These are phyloP conservation scores for Protomyces inundatus DNA, from an alignment of 1,139 yeast genomes.

Conservation along the genomic window DNA sequence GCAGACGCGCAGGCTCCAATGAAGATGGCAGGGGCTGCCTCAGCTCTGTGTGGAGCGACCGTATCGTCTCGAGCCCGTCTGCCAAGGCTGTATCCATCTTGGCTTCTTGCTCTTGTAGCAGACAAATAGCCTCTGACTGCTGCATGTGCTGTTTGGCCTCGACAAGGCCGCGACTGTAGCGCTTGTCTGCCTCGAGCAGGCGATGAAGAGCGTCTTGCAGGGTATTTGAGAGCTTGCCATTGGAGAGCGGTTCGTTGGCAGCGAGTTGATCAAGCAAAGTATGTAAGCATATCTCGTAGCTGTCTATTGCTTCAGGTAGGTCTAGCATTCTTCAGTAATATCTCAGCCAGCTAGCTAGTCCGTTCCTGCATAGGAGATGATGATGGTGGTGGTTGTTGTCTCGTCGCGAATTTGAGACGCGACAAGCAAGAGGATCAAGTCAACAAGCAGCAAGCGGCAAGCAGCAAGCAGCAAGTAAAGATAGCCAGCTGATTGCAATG, in stretches of 20 bases:
- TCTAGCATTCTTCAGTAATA: neutral
- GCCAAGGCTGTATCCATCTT: neutral
- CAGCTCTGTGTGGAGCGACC: neutral
- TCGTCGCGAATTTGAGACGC: neutral
- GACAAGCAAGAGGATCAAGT: neutral
- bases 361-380: too few relatives aligned
- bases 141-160: neutral
- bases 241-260: neutral
- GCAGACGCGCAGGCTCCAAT: neutral
- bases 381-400: neutral
- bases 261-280: neutral
- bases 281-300: neutral
- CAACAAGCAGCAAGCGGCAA: neutral
- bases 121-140: neutral
- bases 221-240: neutral
- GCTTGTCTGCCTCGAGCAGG: neutral
- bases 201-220: neutral
- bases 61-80: neutral
- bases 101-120: neutral
- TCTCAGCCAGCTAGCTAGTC: too few relatives aligned
- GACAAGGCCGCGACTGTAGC: neutral
- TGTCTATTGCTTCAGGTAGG: neutral
- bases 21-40: neutral
- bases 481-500: neutral
- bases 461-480: neutral